phyloP scores from a whole-genome alignment of 179 eudicot genomes.

The Beta lomatogona region DNA sequence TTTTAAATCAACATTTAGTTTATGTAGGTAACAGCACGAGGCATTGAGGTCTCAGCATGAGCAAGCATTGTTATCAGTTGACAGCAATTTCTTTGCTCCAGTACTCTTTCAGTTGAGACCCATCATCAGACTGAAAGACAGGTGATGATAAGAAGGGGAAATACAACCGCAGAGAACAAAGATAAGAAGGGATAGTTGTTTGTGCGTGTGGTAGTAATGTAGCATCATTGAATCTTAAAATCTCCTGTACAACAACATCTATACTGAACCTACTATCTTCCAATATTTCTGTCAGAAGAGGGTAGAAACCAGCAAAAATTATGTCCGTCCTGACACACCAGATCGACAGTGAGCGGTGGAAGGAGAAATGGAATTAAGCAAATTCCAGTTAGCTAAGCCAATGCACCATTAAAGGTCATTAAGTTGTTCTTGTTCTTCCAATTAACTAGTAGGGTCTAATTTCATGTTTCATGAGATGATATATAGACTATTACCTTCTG shows the following conservation, averaged over 20 bases:
- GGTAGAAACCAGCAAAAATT: neutral
- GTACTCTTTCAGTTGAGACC: neutral
- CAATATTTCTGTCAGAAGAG: neutral
- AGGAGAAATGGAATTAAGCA: neutral
- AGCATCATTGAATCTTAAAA: neutral
- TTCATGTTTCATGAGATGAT: neutral
- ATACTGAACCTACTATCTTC: neutral
- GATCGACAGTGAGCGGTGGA: neutral
- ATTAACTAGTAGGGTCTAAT: neutral
- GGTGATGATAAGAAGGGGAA: no score
- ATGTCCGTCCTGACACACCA: neutral
- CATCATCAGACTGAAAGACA: neutral
- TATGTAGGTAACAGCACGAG: neutral
- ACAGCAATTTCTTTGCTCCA: neutral
- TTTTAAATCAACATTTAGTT: neutral
- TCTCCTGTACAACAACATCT: no score
- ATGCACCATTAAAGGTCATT: neutral
- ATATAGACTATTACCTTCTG: conserved; percentile 54
- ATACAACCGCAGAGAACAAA: neutral
- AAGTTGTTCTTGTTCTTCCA: neutral
- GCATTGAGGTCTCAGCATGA: neutral
- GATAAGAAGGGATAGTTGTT: neutral
- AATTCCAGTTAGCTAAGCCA: neutral
- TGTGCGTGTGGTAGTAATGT: neutral
- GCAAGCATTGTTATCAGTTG: neutral